Base-by-base conservation (phyloP, 495 filamentous ascomycete genomes). In the Aspergillus asperescens region DNA sequence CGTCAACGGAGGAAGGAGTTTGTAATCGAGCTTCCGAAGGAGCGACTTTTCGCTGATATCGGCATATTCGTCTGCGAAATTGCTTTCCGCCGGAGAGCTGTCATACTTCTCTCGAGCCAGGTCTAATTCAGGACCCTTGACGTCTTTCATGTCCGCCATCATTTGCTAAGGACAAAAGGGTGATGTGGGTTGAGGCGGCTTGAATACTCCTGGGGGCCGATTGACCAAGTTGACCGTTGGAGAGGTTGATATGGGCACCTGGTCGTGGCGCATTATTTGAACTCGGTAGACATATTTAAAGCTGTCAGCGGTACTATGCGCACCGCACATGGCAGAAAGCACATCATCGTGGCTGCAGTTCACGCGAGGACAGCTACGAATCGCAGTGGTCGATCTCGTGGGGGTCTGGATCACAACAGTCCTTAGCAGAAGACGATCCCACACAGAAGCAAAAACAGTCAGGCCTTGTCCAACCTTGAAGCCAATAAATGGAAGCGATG, bases 1-100 rank as follows among this genome's bases (percentile, higher is more conserved):
- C 1, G 82, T 83, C 22, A 89, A 69, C 0, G 82, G 80, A 5
- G 87, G 87, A 1, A 91, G 63, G 2, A 90, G 67, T 32, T 73
- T 71, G 41, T 68, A 59, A 60, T 90, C 87, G 3, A 90, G 62
- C 59, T 86, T 90, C 20, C 84, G 71, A 5, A 89, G 62, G 16
- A 89, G 58, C 0, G 77, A 67, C 41, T 76, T 79, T 67, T 89
- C 85, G 39, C 85, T 78, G 47, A 84, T 73, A 0, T 54, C 60
- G 13, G 57, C 48, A 10, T 50, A 52, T 3, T 57, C 55, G 18
- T 64, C 62, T 16, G 55, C 56, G 10, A 61, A 32, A 32, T 51
- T 60, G 48, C 56, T 58, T 5, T 50, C 56, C 5, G 57, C 32
- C 18, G 49, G 43, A 10, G 38, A 50, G 24, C 19, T 23, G 23